A percentile compares a stretch with the other conserved stretches of the same genome.
Evolutionary conservation across 306 rosid genomes (phyloP).

Genomic region (Ormosia semicastrata): DNA sequence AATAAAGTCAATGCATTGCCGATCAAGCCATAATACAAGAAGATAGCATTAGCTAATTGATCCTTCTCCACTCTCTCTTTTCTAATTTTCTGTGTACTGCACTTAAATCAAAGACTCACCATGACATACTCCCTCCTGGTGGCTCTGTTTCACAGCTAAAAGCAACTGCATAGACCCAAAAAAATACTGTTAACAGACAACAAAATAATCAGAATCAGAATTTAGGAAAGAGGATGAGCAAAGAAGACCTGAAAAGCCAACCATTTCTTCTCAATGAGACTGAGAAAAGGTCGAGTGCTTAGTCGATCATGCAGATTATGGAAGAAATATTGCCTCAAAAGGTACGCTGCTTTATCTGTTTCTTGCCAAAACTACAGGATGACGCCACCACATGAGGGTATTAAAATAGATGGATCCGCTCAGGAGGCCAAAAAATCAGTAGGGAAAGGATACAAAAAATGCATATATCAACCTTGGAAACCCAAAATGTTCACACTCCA

Average conservation of each 20-base stretch:
- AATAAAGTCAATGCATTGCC: constrained; percentile 23
- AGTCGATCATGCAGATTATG: constrained; percentile 89
- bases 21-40: background rate
- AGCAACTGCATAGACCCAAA: constrained; percentile 58
- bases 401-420: constrained; percentile 3
- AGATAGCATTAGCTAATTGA: constrained; percentile 9
- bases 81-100: background rate
- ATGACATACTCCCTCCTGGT: constrained; percentile 89
- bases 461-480: background rate
- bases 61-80: background rate
- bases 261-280: constrained; percentile 91
- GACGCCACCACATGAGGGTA: constrained; percentile 25
- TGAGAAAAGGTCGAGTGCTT: constrained; percentile 92
- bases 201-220: background rate
- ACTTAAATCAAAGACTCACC: no score
- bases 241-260: constrained; percentile 85
- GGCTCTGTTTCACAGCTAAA: constrained; percentile 86
- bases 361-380: constrained; percentile 90
- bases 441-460: background rate
- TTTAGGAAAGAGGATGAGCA: background rate
- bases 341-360: constrained; percentile 95
- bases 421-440: background rate
- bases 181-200: background rate
- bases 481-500: background rate
- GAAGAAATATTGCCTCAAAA: constrained; percentile 87